Evolutionary conservation across 352 stramenopile genomes (phyloP), one percentile per base, ranked within the genome.

Genomic region (Peronospora destructor): DNA sequence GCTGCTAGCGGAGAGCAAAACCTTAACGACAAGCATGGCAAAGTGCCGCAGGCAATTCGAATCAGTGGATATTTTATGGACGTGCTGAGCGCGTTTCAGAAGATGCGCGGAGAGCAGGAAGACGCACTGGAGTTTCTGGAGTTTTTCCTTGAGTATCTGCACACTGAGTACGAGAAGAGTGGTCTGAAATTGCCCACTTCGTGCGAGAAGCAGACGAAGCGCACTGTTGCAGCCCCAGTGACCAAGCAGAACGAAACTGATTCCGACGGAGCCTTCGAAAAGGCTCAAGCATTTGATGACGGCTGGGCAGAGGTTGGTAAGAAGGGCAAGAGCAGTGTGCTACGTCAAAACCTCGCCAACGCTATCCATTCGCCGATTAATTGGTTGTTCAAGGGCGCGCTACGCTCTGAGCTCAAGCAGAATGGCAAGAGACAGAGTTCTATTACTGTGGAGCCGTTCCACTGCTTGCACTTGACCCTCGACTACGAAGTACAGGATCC

Each of bases 41-140:
- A 87, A 43, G 55, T 71, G 4, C 63, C 66, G 14, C 82, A 84
- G 57, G 68, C 79, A 5, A 90, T 90, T 55, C 69, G 71, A 46
- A 90, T 90, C 46, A 87, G 74, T 17, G 76, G 79, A 13, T 90
- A 88, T 32, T 90, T 92, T 16, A 75, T 90, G 61, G 76, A 90
- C 44, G 76, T 86, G 17, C 59, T 92, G 13, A 88, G 76, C 16
- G 76, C 77, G 3, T 90, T 92, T 53, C 78, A 90, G 47, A 88
- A 85, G 52, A 86, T 85, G 52, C 74, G 73, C 8, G 82, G 82
- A 32, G 76, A 88, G 32, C 79, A 92, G 45, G 76, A 92, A 61
- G 82, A 92, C 19, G 82, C 82, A 16, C 69, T 92, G 13, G 82
- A 92, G 59, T 92, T 92, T 52, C 66, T 92, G 26, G 82, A 92